phyloP scores from a whole-genome alignment of 306 rosid genomes.

The Pyrus pyrifolia region DNA sequence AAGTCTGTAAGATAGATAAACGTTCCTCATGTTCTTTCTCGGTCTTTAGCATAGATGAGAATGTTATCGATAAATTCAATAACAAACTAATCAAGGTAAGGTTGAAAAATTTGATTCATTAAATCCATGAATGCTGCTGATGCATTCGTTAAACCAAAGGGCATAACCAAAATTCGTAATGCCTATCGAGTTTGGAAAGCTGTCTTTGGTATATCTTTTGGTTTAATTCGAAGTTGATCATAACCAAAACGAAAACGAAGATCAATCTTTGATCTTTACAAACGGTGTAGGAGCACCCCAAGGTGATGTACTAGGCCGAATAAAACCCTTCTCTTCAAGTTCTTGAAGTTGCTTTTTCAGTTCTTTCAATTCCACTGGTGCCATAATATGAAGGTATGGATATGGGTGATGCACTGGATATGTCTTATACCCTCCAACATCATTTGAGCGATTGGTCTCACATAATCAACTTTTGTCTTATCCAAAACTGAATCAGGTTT shows the following conservation, averaged over 20 bases:
- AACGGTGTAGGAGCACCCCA: background rate
- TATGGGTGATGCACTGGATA: background rate
- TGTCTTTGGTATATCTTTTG: too few species aligned
- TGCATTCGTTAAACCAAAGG: background rate
- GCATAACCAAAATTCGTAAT: background rate
- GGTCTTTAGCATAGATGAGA: background rate
- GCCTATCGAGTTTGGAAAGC: too few species aligned
- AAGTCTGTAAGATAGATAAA: background rate
- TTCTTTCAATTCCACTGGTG: background rate
- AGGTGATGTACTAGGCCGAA: background rate
- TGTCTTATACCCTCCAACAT: too few species aligned
- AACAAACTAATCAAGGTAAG: background rate
- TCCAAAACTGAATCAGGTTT: too few species aligned
- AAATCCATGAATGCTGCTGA: background rate
- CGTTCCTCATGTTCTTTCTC: background rate
- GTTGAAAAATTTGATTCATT: background rate
- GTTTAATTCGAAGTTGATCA: too few species aligned
- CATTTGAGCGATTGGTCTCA: too few species aligned
- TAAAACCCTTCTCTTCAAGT: background rate
- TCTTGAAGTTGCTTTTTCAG: background rate
- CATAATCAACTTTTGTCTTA: too few species aligned
- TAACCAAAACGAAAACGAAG: too few species aligned
- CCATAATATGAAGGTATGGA: background rate
- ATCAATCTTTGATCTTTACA: background rate
- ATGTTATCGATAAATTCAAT: background rate